Base-by-base conservation (phyloP, 495 filamentous ascomycete genomes). In the Chaetomium tenue region DNA sequence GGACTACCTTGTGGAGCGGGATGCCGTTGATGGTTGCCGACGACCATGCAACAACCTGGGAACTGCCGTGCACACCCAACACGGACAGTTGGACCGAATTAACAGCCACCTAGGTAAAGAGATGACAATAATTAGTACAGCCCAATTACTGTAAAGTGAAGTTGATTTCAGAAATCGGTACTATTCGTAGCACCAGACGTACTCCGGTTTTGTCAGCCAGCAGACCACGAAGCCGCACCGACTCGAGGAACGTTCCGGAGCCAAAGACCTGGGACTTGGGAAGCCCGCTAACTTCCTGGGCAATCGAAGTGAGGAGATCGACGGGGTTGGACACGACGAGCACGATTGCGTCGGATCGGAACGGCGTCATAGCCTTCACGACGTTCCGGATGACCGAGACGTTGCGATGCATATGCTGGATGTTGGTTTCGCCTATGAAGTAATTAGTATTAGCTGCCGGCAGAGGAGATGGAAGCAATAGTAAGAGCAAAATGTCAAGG, bases 311-410 rank as follows among this genome's bases (percentile, higher is more conserved):
- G n/a, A 81, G 68, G 2, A 81, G 68, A 67, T 82, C 80, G 52
- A 82, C 78, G 0, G 80, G 80, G 70, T 82, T 81, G 11, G 80
- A 71, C 4, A 81, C 79, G 15, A 81, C 61, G 0, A 82, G 71
- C 0, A 82, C 58, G 30, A 82, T 73, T 9, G 77, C 68, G 54
- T 77, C 61, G 4, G 66, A 53, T 22, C 66, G 55, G 64, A 82
- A 73, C 3, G 80, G 79, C 39, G 67, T 66, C 73, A 81, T 77
- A 9, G 61, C 57, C 2, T 57, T 65, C 40, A 82, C 60, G 20
- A 79, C 71, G 44, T 62, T 74, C 22, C 71, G 67, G 15, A 82
- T 63, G 28, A 80, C 76, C 50, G 69, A 71, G 23, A 76, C 57
- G 61, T 83, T 82, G n/a, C 75, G 72, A 33, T 77, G 71, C 16